Conservation (phyloP, 192 early-diverging fungal species). For the Umbelopsis sp. region DNA sequence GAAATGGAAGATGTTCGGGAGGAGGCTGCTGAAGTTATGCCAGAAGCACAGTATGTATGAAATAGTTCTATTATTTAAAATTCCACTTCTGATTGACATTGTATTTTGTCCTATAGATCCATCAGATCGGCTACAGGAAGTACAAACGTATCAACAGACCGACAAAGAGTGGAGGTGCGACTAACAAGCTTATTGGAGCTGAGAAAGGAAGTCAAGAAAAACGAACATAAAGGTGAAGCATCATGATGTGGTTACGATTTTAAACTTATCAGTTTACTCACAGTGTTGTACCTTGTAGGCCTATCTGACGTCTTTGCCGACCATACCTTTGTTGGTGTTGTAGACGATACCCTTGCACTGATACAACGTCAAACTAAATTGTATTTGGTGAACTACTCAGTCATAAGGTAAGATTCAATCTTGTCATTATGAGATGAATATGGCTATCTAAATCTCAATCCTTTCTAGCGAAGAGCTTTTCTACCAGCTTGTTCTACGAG, state of each 20-base stretch:
- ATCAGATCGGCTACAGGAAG: neutral
- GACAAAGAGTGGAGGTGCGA: slow-evolving; percentile 68
- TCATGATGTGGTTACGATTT: neutral
- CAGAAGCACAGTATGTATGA: neutral
- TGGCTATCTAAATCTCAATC: neutral
- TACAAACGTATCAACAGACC: neutral
- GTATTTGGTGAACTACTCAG: slow-evolving; percentile 81
- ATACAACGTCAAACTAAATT: slow-evolving; percentile 87
- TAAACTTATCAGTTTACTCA: neutral
- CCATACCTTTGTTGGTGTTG: slow-evolving; percentile 88
- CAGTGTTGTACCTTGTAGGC: slow-evolving; percentile 33
- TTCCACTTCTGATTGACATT: neutral
- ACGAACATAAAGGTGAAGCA: slow-evolving; percentile 55
- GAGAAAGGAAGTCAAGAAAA: slow-evolving; percentile 67
- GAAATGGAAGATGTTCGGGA: neutral
- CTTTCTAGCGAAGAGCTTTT: slow-evolving; percentile 80
- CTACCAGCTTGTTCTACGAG: slow-evolving; percentile 79
- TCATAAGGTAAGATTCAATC: slow-evolving; percentile 55
- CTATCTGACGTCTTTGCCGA: slow-evolving; percentile 78
- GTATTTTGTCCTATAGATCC: neutral
- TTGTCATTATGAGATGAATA: neutral
- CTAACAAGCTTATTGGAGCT: slow-evolving; percentile 81
- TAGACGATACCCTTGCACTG: slow-evolving; percentile 78
- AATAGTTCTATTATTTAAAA: no score
- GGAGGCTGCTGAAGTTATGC: no score